phyloP scores from a whole-genome alignment of 1,139 yeast genomes.

The Suhomyces taliae region DNA sequence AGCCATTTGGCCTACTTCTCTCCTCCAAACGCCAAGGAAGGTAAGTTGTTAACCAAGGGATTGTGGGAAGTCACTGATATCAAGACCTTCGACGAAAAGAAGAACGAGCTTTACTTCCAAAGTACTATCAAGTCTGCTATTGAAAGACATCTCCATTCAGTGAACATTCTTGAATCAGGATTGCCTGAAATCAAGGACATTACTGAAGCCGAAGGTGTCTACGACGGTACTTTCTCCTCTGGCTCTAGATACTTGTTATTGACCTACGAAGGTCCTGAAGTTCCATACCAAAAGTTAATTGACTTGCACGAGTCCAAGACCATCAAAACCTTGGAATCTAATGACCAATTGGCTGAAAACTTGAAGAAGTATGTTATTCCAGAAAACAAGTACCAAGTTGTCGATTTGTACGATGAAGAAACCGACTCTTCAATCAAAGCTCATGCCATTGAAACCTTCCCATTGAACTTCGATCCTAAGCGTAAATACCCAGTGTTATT shows the following conservation, averaged over 20 bases:
- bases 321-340: slow-evolving; percentile 49
- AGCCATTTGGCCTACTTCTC: slow-evolving; percentile 59
- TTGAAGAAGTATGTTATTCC: slow-evolving; percentile 53
- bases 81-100: slow-evolving; percentile 44
- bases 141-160: slow-evolving; percentile 54
- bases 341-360: slow-evolving; percentile 39
- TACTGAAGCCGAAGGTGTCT: slow-evolving; percentile 70
- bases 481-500: slow-evolving; percentile 67
- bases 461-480: slow-evolving; percentile 57
- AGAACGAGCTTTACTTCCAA: slow-evolving; percentile 45
- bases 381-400: slow-evolving; percentile 39
- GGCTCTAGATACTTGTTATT: slow-evolving; percentile 64
- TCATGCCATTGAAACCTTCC: slow-evolving; percentile 63
- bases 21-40: slow-evolving; percentile 47
- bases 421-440: slow-evolving; percentile 42
- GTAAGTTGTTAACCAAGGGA: slow-evolving; percentile 48
- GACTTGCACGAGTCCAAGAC: slow-evolving; percentile 45
- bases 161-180: slow-evolving; percentile 36
- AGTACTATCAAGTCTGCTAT: slow-evolving; percentile 53
- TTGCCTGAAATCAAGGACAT: slow-evolving; percentile 44
- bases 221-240: slow-evolving; percentile 62
- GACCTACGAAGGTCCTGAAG: slow-evolving; percentile 62
- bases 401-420: slow-evolving; percentile 51
- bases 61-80: slow-evolving; percentile 55
- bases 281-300: slow-evolving; percentile 65